Percentiles rank a stretch among this genome's conserved stretches.
Evolutionary conservation across 148 eudicot genomes (phyloP).

Genomic region (Pouteria glomerata): DNA sequence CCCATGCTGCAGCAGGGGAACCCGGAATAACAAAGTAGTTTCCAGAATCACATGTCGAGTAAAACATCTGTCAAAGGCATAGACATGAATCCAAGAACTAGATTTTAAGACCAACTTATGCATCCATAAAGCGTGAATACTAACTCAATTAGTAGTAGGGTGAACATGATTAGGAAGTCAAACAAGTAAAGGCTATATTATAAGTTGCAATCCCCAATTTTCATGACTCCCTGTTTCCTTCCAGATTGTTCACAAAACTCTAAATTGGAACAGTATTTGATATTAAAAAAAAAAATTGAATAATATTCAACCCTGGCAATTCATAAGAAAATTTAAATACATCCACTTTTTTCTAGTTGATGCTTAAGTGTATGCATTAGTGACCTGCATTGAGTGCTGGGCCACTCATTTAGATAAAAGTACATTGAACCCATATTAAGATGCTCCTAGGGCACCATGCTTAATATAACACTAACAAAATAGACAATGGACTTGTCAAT

Average conservation of each 20-base stretch:
- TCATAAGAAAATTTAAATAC: neutral
- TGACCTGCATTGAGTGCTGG: too few species aligned
- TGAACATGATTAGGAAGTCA: neutral
- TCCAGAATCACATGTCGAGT: constrained; percentile 75
- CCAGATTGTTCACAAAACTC: neutral
- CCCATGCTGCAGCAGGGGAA: constrained; percentile 67
- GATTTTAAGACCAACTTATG: neutral
- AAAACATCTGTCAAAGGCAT: constrained; percentile 48
- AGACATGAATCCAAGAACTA: neutral
- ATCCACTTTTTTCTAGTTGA: neutral
- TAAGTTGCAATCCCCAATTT: neutral
- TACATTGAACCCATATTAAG: too few species aligned
- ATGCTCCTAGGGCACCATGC: neutral
- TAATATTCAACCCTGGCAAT: neutral
- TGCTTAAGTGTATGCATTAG: neutral
- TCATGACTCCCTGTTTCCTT: neutral
- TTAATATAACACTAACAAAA: neutral
- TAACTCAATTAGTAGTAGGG: neutral
- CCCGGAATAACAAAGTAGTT: constrained; percentile 90
- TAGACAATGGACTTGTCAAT: neutral
- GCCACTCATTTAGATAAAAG: too few species aligned
- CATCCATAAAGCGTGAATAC: neutral
- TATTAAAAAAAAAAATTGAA: neutral
- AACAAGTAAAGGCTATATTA: neutral
- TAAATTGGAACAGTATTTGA: neutral